A percentile compares a stretch with the other conserved stretches of the same genome.
These are phyloP conservation scores for Globisporangium acanthophoron DNA, from an alignment of 352 stramenopile species.

Conservation along the genomic window DNA sequence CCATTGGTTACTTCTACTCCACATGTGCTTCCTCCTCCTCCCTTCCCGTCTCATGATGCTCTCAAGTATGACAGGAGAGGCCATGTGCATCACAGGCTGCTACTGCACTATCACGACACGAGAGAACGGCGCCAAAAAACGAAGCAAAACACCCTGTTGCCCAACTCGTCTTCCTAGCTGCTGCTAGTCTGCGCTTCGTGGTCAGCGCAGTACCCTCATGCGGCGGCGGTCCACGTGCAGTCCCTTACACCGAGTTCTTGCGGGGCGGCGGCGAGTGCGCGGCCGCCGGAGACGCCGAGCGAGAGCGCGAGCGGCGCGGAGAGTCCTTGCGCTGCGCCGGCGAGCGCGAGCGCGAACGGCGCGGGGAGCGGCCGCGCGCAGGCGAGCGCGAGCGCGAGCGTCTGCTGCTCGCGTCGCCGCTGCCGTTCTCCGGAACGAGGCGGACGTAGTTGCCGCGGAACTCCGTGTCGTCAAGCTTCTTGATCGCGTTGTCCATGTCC, in stretches of 20 bases:
- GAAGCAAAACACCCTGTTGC: constrained; percentile 13
- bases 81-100: neutral
- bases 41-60: neutral
- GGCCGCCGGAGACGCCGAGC: constrained; percentile 45
- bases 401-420: constrained; percentile 27
- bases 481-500: constrained; percentile 80
- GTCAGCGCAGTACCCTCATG: neutral
- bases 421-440: constrained; percentile 38
- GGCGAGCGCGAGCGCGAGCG: constrained; percentile 30
- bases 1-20: constrained; percentile 14
- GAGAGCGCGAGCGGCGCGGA: constrained; percentile 64
- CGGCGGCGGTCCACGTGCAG: neutral
- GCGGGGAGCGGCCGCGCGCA: constrained; percentile 49
- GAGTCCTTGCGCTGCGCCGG: constrained; percentile 53
- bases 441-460: constrained; percentile 84
- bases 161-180: neutral
- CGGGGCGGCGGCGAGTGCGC: constrained; percentile 45
- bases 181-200: neutral
- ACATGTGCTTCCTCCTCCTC: neutral
- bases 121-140: neutral
- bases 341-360: constrained; percentile 67
- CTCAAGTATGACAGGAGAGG: too few species aligned
- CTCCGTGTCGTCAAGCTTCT: constrained; percentile 86
- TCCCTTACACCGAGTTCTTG: constrained; percentile 71
- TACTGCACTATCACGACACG: neutral